Conservation (phyloP, 805 yeast genomes). For the Ogataea salicorniae region DNA sequence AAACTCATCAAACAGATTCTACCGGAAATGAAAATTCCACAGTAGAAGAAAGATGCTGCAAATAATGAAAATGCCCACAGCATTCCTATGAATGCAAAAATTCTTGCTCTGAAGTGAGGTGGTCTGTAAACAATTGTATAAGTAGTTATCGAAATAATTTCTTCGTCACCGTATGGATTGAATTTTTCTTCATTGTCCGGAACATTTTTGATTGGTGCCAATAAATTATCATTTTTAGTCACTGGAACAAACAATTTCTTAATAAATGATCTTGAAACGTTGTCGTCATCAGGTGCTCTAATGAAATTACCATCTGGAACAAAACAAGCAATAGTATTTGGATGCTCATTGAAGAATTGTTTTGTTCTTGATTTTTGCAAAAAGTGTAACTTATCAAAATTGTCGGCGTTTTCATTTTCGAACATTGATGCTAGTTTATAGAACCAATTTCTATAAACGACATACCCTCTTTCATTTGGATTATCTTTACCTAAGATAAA, state of each 20-base stretch:
- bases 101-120: conserved; percentile 61
- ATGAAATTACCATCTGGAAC: conserved; percentile 78
- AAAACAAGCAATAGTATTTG: conserved; percentile 47
- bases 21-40: conserved; percentile 24
- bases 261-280: conserved; percentile 58
- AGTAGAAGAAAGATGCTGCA: conserved; percentile 22
- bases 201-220: conserved; percentile 36
- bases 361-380: conserved; percentile 43
- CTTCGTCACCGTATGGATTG: conserved; percentile 33
- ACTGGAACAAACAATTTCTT: conserved; percentile 75
- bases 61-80: conserved; percentile 44
- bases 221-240: conserved; percentile 66
- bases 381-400: conserved; percentile 51
- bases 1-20: conserved; percentile 4
- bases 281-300: conserved; percentile 84
- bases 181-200: conserved; percentile 23
- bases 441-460: conserved; percentile 47
- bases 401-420: not conserved
- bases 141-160: conserved; percentile 28
- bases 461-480: conserved; percentile 65
- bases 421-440: conserved; percentile 26
- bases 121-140: conserved; percentile 86
- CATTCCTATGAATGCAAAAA: conserved; percentile 40
- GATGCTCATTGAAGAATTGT: conserved; percentile 37
- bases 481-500: conserved; percentile 62